Base-by-base conservation (phyloP, 768 basidiomycete genomes). In the Pleurotus pulmonarius region DNA sequence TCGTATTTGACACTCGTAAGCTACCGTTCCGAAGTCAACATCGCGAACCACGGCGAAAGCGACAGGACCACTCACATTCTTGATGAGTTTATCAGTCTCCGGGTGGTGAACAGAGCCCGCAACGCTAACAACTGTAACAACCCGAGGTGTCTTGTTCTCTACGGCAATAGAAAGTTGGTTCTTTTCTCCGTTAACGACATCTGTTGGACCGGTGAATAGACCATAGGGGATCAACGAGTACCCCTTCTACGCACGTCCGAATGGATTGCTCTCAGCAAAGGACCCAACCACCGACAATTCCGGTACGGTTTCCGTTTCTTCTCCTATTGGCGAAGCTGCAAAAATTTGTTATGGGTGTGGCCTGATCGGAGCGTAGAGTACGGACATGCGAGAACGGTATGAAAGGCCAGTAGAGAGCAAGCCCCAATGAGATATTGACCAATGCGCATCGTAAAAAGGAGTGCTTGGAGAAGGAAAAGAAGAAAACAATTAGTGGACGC, bases 181-280 rank as follows among this genome's bases (percentile, higher is more conserved):
- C 65, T 80, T 83, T 75, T 91, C 88, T 57, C 91, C 91, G 62
- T 94, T 94, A 29, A 92, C 84, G 48, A 93, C 74, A 58, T 92
- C 91, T 93, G 64, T n/a, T 52, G 6, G 37, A 59, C 49, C 9
- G 13, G 55, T 53, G 43, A 55, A 40, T 56, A 37, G 58, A 52
- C 60, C 20, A 61, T 63, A 22, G 48, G 41, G 53, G 51, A 16
- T 16, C 29, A 40, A 38, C 44, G 60, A 43, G 11, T 56, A 29
- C 18, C 37, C 25, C 52, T 34, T 34, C 29, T 49, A 80, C 90
- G 60, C 69, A 91, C 90, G 88, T 63, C 85, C 86, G 63, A 92
- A 90, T 1, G 83, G 79, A 64, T 92, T 92, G 48, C 75, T 75
- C 60, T 90, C 86, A 13, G 84, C 82, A 68, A 91, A 92, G 5